A percentile compares a stretch with the other conserved stretches of the same genome.
phyloP scores from a whole-genome alignment of 2,329 filamentous ascomycete genomes.

The Huntiella savannae region DNA sequence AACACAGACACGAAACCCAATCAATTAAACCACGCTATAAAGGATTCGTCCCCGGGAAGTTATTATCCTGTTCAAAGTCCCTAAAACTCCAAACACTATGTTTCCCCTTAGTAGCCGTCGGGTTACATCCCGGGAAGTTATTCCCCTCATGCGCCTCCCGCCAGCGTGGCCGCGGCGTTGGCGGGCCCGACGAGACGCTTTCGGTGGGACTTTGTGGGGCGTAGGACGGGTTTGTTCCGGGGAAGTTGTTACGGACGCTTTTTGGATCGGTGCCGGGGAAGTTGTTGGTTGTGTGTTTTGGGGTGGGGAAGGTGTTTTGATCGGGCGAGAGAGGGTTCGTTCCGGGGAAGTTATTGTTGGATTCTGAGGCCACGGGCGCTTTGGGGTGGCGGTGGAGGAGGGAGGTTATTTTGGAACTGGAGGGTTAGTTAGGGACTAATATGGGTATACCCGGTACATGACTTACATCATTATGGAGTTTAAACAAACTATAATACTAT shows the following conservation, averaged over 20 bases:
- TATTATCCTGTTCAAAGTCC: conserved; percentile 8
- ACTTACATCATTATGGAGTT: conserved; percentile 8
- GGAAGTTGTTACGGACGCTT: conserved; percentile 10
- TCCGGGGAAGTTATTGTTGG: conserved; percentile 12
- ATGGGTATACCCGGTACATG: neutral
- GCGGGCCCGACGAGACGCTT: neutral
- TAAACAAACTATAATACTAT: neutral
- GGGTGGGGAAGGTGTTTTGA: neutral
- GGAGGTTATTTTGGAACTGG: neutral
- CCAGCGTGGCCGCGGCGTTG: too few species aligned
- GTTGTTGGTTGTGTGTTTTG: conserved; percentile 6
- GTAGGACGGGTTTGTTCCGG: neutral
- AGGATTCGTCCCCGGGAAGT: conserved; percentile 10
- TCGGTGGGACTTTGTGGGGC: neutral
- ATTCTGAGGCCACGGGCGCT: conserved; percentile 3
- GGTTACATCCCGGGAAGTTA: conserved; percentile 12
- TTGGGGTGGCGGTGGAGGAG: neutral
- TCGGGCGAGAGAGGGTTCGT: conserved; percentile 5
- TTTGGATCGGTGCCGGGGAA: conserved; percentile 7
- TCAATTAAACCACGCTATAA: too few species aligned
- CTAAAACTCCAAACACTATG: conserved; percentile 2
- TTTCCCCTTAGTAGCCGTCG: neutral
- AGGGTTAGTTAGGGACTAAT: neutral
- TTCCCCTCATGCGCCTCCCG: conserved; percentile 3
- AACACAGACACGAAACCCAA: too few species aligned